Conservation (phyloP, 108 stramenopile species). For the Pseudonitzschia delicatissima region DNA sequence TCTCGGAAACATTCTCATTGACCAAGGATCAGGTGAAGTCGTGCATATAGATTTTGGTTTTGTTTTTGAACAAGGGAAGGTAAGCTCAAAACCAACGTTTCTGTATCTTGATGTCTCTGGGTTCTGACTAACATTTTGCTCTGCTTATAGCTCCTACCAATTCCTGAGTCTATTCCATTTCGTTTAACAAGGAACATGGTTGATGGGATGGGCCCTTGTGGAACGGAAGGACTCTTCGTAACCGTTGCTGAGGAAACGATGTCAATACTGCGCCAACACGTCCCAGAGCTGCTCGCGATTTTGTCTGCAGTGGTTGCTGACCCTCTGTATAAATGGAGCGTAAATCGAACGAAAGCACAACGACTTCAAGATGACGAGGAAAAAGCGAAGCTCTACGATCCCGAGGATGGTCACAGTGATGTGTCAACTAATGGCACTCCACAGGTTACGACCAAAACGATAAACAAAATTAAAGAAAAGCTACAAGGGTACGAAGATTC, state of each 20-base stretch:
- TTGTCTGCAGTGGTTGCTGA: slow-evolving; percentile 93
- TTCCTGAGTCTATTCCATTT: slow-evolving; percentile 97
- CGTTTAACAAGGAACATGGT: slow-evolving; percentile 95
- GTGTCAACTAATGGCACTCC: slow-evolving; percentile 33
- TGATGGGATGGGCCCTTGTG: slow-evolving; percentile 94
- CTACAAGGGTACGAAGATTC: slow-evolving; percentile 97
- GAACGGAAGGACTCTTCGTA: slow-evolving; percentile 89
- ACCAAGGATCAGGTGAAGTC: slow-evolving; percentile 85
- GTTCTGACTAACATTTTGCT: neutral
- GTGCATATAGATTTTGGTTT: slow-evolving; percentile 99
- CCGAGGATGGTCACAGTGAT: neutral
- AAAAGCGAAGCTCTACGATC: slow-evolving; percentile 17
- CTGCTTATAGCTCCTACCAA: slow-evolving; percentile 41
- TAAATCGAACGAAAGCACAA: slow-evolving; percentile 71
- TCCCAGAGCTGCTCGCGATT: slow-evolving; percentile 84
- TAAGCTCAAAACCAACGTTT: slow-evolving; percentile 22
- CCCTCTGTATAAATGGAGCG: slow-evolving; percentile 91
- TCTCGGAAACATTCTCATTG: slow-evolving; percentile 91
- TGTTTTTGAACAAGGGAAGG: slow-evolving; percentile 98
- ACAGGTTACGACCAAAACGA: slow-evolving; percentile 56
- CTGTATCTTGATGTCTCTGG: neutral
- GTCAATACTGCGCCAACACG: slow-evolving; percentile 75
- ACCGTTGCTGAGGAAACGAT: slow-evolving; percentile 77
- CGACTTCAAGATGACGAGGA: slow-evolving; percentile 38
- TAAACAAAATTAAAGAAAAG: slow-evolving; percentile 88